Evolutionary conservation across 2,329 filamentous ascomycete genomes (phyloP), one percentile per base, ranked within the genome.

Genomic region (Mycogone perniciosa): DNA sequence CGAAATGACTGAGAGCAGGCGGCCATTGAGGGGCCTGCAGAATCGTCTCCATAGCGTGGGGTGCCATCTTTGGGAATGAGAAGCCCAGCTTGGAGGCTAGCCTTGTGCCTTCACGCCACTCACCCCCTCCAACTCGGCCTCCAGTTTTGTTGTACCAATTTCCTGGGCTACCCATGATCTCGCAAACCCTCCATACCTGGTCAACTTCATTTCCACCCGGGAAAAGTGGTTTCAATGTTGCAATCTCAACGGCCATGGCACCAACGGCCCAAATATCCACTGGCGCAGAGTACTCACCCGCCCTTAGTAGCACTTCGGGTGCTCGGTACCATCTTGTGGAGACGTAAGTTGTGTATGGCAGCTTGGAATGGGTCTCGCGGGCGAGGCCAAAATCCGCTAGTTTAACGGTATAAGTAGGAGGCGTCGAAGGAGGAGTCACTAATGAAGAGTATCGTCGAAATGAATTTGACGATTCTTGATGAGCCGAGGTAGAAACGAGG

Each of bases 231-330:
- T 97, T 99, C 52, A 99, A 68, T 0, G 93, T 99, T 29, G 93
- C 93, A 56, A 99, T 88, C 67, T 99, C 93, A 8, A 99, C 93
- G 6, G 93, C 93, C 93, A 99, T 99, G 20, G 93, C 93, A 62
- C 93, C 93, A 39, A 99, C 84, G 1, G 93, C 93, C 93, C 93
- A 99, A 61, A 99, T 97, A 64, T 99, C 93, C 3, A 99, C 93
- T 0, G 93, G 93, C 0, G 93, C 90, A 0, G 93, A 97, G 71
- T 99, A 99, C 67, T 97, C 90, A 48, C 93, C 93, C 5, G 93
- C 93, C 60, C 93, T 84, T 29, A 99, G 73, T 5, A 99, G 79
- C 2, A 99, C 93, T 65, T 99, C 93, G 0, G 93, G 93, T 3
- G 93, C 93, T 57, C 93, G 86, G 71, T 99, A 99, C 93, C 93